Evolutionary conservation across 1,284 basidiomycete species (phyloP), one percentile per base, ranked within the genome.

Genomic region (Ustilago curta): DNA sequence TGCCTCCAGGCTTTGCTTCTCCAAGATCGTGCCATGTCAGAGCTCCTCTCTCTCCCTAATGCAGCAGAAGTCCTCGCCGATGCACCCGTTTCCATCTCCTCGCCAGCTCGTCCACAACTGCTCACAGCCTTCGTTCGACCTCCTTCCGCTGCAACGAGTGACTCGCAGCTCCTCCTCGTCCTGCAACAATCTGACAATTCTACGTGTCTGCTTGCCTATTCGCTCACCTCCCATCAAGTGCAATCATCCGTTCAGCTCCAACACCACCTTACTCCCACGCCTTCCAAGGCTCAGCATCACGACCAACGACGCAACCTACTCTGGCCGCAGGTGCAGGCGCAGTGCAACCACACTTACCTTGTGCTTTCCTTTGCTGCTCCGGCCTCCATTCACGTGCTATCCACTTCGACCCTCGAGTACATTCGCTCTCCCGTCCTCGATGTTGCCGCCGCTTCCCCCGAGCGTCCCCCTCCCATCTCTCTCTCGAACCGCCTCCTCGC

Each of bases 401-500:
- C 62, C 4, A 48, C 67, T n/a, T 14, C 62, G 6, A 64, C 50
- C 0, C 58, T 75, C 14, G n/a, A 70, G 16, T 75, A 75, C 45
- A 31, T 63, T 2, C 31, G 27, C 14, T 19, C 63, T 3, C 62
- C 62, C 23, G n/a, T 75, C 18, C 42, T 51, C 42, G 63, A 60
- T 21, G 59, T 56, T 14, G 23, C 63, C 8, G 39, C 60, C 6
- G 52, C 57, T 37, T n/a, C 53, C 8, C 1, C 14, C 9, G 35
- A 50, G 3, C 61, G 66, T 14, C 51, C 66, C 6, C 32, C 61
- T 8, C 56, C 71, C 4, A 52, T 75, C 47, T 63, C 67, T 16
- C 63, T 75, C 12, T 75, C 72, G 1, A 42, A 60, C 40, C 72
- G 72, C 11, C 49, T 75, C 12, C 68, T 75, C 29, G 68, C 67